phyloP scores from a whole-genome alignment of 495 filamentous ascomycete genomes.

The Neurospora sp. region DNA sequence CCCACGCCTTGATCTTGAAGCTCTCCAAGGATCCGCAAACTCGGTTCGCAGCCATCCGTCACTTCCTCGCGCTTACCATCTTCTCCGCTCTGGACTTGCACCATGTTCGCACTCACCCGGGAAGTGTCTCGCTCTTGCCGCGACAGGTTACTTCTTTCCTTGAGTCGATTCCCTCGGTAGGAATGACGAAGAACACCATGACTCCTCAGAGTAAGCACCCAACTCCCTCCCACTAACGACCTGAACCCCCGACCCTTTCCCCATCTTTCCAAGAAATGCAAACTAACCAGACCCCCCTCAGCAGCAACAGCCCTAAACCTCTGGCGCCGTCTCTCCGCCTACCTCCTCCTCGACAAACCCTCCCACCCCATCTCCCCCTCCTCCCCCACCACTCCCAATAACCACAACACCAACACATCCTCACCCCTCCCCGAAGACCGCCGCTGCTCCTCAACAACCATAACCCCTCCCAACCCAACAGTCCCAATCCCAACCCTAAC shows the following conservation, averaged over 20 bases:
- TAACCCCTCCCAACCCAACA: neutral
- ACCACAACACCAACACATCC: neutral
- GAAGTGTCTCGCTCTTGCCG: conserved; percentile 23
- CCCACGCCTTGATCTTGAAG: neutral
- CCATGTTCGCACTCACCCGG: neutral
- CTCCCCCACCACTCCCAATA: neutral
- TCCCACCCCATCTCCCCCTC: neutral
- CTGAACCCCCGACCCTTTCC: too few relatives aligned
- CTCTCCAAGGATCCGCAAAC: neutral
- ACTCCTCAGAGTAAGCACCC: conserved; percentile 1
- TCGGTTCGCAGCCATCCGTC: neutral
- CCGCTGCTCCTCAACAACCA: neutral
- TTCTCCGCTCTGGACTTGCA: neutral
- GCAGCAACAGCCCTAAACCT: conserved; percentile 20
- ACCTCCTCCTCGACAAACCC: conserved; percentile 14
- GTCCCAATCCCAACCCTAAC: conserved; percentile 13
- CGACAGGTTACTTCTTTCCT: conserved; percentile 19
- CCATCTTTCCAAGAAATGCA: neutral
- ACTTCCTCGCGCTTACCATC: neutral
- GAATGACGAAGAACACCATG: neutral
- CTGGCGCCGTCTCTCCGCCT: conserved; percentile 28
- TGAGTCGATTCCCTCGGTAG: conserved; percentile 14
- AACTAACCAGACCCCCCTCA: neutral
- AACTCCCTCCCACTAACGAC: too few relatives aligned
- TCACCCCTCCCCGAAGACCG: neutral